These are phyloP conservation scores for Dovyalis caffra DNA, from an alignment of 345 rosid species.

Conservation along the genomic window DNA sequence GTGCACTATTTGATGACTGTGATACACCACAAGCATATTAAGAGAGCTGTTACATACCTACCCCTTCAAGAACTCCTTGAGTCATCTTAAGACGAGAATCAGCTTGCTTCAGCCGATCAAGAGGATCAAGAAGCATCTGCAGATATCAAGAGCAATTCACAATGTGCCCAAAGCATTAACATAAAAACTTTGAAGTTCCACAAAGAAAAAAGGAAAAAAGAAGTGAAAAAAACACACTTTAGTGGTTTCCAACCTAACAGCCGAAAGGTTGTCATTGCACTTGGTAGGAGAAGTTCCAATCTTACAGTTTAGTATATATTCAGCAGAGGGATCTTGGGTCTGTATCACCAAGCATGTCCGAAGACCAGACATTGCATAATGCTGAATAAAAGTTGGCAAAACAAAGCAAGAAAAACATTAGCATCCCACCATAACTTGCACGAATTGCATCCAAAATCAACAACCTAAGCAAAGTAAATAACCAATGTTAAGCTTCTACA, in stretches of 20 bases:
- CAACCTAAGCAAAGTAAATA: not conserved
- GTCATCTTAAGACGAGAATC: conserved; percentile 73
- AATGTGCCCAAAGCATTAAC: not conserved
- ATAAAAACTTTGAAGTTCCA: not conserved
- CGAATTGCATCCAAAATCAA: not conserved
- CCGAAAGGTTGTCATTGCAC: conserved; percentile 62
- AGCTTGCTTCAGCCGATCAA: conserved; percentile 67
- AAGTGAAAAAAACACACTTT: conserved; percentile 44
- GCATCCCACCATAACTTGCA: not conserved
- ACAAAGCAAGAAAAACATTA: not conserved
- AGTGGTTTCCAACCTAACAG: conserved; percentile 71
- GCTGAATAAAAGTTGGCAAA: conserved; percentile 34
- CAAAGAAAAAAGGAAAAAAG: not conserved
- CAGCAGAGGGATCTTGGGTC: conserved; percentile 76
- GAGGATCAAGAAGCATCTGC: conserved; percentile 91
- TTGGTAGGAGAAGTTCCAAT: conserved; percentile 60
- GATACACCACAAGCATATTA: not conserved
- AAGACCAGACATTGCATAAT: conserved; percentile 73
- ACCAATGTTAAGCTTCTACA: not conserved
- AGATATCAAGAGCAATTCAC: conserved; percentile 18
- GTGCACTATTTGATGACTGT: not conserved
- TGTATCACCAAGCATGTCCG: conserved; percentile 77
- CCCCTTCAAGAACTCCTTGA: conserved; percentile 93
- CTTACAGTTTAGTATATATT: conserved; percentile 66
- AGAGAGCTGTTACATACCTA: conserved; percentile 53